Evolutionary conservation across 2,329 filamentous ascomycete genomes (phyloP).

Genomic region (Trichoderma breve): DNA sequence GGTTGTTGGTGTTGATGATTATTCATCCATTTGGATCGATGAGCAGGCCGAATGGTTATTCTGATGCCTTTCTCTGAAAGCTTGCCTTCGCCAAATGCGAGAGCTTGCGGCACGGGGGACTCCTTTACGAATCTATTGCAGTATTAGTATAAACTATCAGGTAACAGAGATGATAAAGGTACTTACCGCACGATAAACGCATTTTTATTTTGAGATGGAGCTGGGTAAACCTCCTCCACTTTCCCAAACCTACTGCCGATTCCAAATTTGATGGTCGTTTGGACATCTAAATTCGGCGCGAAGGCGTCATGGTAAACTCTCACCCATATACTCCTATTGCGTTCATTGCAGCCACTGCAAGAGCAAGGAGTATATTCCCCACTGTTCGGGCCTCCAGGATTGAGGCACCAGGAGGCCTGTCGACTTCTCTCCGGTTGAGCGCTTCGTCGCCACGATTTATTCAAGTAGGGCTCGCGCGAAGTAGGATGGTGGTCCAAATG

Average conservation of each 20-base stretch:
- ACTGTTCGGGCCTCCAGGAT: constrained; percentile 19
- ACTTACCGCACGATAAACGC: constrained; percentile 34
- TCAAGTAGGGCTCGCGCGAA: neutral
- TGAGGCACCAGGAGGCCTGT: constrained; percentile 25
- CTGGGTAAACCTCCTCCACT: constrained; percentile 31
- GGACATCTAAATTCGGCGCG: constrained; percentile 24
- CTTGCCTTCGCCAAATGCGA: constrained; percentile 25
- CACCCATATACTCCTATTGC: constrained; percentile 35
- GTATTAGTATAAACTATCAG: neutral
- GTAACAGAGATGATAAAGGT: neutral
- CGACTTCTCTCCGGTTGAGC: neutral
- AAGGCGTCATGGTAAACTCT: constrained; percentile 20
- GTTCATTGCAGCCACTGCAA: constrained; percentile 34
- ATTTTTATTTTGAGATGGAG: constrained; percentile 2
- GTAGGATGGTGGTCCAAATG: neutral
- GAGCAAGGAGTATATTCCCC: constrained; percentile 28
- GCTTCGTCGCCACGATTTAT: constrained; percentile 1
- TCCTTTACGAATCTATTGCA: constrained; percentile 29
- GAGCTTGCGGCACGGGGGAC: constrained; percentile 28
- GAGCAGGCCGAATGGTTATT: constrained; percentile 29
- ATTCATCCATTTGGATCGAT: constrained; percentile 35
- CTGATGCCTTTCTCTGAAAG: constrained; percentile 30
- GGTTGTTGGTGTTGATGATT: constrained; percentile 5
- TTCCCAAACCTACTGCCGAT: constrained; percentile 30
- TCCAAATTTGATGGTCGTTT: constrained; percentile 32